These are phyloP conservation scores for Sherardia arvensis DNA, from an alignment of 257 asterid genomes.

Conservation along the genomic window DNA sequence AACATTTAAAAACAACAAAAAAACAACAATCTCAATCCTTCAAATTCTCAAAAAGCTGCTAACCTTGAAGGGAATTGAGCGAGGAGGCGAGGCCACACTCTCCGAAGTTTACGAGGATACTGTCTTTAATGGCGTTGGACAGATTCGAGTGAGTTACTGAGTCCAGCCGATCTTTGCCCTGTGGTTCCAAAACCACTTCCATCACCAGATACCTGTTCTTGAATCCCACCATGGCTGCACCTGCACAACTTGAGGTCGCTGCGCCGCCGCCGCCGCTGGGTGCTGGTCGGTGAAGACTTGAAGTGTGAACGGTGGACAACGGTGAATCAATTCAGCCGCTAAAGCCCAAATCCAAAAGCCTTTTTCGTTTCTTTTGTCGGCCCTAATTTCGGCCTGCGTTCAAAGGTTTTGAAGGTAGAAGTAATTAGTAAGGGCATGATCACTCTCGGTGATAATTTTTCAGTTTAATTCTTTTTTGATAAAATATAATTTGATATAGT, in stretches of 20 bases:
- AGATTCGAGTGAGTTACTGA: slow-evolving; percentile 65
- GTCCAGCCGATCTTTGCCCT: slow-evolving; percentile 40
- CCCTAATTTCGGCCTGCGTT: no score
- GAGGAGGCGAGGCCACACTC: slow-evolving; percentile 88
- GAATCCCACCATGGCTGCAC: slow-evolving; percentile 68
- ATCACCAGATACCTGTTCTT: slow-evolving; percentile 78
- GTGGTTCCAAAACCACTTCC: slow-evolving; percentile 86
- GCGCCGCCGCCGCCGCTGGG: not conserved
- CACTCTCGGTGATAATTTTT: no score
- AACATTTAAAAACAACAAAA: not conserved
- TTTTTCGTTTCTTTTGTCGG: no score
- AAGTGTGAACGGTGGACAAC: not conserved
- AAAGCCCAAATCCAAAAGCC: not conserved
- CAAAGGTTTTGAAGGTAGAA: no score
- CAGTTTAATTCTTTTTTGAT: no score
- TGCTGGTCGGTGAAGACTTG: not conserved
- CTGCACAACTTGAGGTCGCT: slow-evolving; percentile 19
- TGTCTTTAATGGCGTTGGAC: slow-evolving; percentile 51
- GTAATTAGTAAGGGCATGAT: no score
- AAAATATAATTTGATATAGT: no score
- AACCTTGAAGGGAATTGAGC: slow-evolving; percentile 65
- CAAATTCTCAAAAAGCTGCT: not conserved
- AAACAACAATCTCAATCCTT: not conserved
- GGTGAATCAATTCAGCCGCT: not conserved
- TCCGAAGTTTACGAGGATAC: slow-evolving; percentile 72